Conservation (phyloP, 1,284 basidiomycete genomes). For the Ceratobasidium sp. region DNA sequence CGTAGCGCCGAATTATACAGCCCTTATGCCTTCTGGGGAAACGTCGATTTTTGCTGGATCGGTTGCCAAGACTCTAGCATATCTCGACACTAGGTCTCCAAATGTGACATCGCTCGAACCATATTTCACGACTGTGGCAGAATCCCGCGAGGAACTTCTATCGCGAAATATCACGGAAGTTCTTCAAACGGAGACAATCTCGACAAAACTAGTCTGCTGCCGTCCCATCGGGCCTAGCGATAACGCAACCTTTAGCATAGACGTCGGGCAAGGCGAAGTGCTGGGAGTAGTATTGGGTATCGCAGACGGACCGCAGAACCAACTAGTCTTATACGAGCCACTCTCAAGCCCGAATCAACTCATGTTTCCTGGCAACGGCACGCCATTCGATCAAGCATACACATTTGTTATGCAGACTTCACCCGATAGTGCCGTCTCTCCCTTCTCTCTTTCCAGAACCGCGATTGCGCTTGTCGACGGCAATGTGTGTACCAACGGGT, state of each 20-base stretch:
- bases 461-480: background rate
- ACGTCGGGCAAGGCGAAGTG: background rate
- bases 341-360: background rate
- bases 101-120: background rate
- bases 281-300: background rate
- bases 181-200: background rate
- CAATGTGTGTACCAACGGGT: background rate
- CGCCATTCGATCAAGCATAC: background rate
- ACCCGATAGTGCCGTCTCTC: background rate
- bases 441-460: background rate
- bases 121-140: background rate
- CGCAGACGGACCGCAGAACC: background rate
- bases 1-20: constrained; percentile 16
- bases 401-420: background rate
- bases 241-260: background rate
- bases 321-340: background rate
- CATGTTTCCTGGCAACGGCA: background rate
- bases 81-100: background rate
- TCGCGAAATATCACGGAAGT: background rate
- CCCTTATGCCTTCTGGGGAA: background rate
- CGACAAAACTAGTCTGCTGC: constrained; percentile 8
- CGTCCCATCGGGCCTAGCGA: background rate
- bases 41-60: background rate
- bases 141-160: background rate
- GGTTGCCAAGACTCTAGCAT: constrained; percentile 8